Conservation (phyloP, 1,284 basidiomycete species). For the Coriolopsis trogii region DNA sequence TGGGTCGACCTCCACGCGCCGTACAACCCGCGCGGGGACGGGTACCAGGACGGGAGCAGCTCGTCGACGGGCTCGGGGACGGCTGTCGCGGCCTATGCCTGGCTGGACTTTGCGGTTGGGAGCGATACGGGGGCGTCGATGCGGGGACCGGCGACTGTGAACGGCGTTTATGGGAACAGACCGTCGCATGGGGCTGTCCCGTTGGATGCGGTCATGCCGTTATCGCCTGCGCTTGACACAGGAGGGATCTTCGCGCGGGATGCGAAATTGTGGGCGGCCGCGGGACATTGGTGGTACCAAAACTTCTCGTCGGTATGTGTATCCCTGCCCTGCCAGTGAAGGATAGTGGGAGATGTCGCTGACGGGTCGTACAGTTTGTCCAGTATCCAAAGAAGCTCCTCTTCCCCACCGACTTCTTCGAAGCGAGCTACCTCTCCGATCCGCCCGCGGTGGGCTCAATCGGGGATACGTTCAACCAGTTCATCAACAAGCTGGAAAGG, state of each 20-base stretch:
- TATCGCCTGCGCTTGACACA: constrained; percentile 39
- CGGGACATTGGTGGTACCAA: constrained; percentile 36
- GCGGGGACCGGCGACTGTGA: constrained; percentile 42
- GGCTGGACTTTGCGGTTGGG: constrained; percentile 44
- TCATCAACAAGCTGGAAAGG: constrained; percentile 37
- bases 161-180: constrained; percentile 42
- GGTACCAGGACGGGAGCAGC: constrained; percentile 47
- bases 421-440: constrained; percentile 32
- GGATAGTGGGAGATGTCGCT: no score
- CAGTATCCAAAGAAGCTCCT: constrained; percentile 39
- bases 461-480: constrained; percentile 36
- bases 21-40: constrained; percentile 59
- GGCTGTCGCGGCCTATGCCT: constrained; percentile 42
- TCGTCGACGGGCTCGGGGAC: constrained; percentile 45
- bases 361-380: constrained; percentile 34
- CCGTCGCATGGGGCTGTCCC: constrained; percentile 40
- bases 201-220: constrained; percentile 42
- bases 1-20: constrained; percentile 56
- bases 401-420: constrained; percentile 37
- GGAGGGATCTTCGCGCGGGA: constrained; percentile 35
- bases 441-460: constrained; percentile 31
- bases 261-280: constrained; percentile 31
- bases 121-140: constrained; percentile 47
- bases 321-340: no score
- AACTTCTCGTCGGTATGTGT: constrained; percentile 30